phyloP scores from a whole-genome alignment of 202 grass and related monocot species.

The Thinopyrum obtusiflorum region DNA sequence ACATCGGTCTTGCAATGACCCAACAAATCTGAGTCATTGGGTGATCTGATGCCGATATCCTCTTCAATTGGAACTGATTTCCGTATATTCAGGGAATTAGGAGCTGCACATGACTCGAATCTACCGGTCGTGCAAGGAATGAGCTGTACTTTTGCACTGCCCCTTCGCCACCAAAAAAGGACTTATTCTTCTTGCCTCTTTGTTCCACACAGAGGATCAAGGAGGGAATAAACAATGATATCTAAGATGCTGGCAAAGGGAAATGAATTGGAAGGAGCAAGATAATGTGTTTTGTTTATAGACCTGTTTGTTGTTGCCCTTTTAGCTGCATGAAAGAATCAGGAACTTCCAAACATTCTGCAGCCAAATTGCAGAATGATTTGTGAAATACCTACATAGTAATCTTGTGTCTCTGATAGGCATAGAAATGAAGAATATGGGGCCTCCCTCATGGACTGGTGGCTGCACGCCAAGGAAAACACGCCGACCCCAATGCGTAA shows the following conservation, averaged over 20 bases:
- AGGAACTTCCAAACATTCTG: constrained; percentile 13
- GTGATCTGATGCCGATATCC: constrained; percentile 23
- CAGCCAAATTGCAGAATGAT: constrained; percentile 4
- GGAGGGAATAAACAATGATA: constrained; percentile 27
- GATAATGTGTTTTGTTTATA: constrained; percentile 28
- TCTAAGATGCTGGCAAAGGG: constrained; percentile 30
- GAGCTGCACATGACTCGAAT: constrained; percentile 26
- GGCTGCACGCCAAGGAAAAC: too few species aligned
- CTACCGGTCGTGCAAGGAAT: constrained; percentile 16
- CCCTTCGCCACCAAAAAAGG: constrained; percentile 9
- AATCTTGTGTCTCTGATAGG: constrained; percentile 1
- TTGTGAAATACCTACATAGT: not conserved
- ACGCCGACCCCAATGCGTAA: too few species aligned
- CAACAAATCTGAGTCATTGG: constrained; percentile 10
- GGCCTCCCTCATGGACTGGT: too few species aligned
- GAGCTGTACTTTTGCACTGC: constrained; percentile 18
- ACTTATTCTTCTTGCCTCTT: constrained; percentile 34
- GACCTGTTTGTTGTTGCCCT: not conserved
- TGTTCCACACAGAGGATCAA: constrained; percentile 44
- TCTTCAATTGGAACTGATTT: not conserved
- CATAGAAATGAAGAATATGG: constrained; percentile 21
- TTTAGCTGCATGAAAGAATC: constrained; percentile 25
- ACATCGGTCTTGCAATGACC: constrained; percentile 6
- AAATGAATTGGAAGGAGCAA: constrained; percentile 16
- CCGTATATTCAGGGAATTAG: constrained; percentile 1